Evolutionary conservation across 1,284 basidiomycete genomes (phyloP).

Genomic region (Athelia sp.): DNA sequence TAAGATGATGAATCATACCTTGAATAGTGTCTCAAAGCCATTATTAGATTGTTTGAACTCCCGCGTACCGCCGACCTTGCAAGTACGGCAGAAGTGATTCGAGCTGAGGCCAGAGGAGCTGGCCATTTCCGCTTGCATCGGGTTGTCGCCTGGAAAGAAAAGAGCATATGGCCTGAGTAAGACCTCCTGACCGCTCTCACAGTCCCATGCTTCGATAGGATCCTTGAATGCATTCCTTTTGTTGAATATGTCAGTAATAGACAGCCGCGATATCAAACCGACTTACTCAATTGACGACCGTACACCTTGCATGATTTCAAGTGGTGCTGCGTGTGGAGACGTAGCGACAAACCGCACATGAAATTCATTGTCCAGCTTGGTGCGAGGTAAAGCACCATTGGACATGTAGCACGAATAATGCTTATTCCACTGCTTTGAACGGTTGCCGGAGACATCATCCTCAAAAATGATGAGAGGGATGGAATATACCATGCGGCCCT

Average conservation of each 20-base stretch:
- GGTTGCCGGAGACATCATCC: slow-evolving; percentile 28
- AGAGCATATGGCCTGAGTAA: slow-evolving; percentile 18
- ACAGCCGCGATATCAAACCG: neutral
- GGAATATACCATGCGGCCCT: neutral
- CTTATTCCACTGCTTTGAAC: slow-evolving; percentile 25
- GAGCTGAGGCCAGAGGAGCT: slow-evolving; percentile 21
- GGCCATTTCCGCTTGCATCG: slow-evolving; percentile 28
- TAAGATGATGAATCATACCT: slow-evolving; percentile 9
- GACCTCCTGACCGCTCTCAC: slow-evolving; percentile 13
- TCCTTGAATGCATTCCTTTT: slow-evolving; percentile 4
- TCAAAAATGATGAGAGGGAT: slow-evolving; percentile 13
- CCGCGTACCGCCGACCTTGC: slow-evolving; percentile 20
- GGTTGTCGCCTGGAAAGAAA: slow-evolving; percentile 26
- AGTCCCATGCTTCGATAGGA: slow-evolving; percentile 17
- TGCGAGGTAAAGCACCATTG: slow-evolving; percentile 16
- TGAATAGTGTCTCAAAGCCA: slow-evolving; percentile 15
- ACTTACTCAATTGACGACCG: slow-evolving; percentile 20
- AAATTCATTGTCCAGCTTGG: slow-evolving; percentile 22
- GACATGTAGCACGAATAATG: slow-evolving; percentile 23
- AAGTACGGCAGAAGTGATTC: slow-evolving; percentile 26
- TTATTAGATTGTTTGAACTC: slow-evolving; percentile 15
- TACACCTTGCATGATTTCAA: slow-evolving; percentile 21
- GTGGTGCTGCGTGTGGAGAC: slow-evolving; percentile 23
- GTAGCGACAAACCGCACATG: slow-evolving; percentile 18
- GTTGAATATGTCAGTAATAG: neutral